Percentiles rank a stretch among this genome's conserved stretches.
Evolutionary conservation across 306 rosid genomes (phyloP).

Genomic region (Oxytropis ochrocephala): DNA sequence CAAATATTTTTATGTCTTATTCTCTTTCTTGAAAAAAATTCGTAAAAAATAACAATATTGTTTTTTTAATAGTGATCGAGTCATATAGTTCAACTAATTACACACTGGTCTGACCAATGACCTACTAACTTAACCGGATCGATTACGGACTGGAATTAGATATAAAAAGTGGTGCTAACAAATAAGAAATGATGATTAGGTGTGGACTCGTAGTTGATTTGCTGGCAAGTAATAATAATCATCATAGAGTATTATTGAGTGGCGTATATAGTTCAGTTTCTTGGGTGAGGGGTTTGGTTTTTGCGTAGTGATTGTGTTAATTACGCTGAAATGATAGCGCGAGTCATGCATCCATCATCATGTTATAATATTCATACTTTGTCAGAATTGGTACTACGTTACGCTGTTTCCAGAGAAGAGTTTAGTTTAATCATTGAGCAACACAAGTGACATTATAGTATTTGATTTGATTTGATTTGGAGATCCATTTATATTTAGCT

Average conservation of each 20-base stretch:
- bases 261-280: constrained; percentile 25
- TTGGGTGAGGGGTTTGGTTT: constrained; percentile 41
- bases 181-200: constrained; percentile 1
- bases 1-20: no score
- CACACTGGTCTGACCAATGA: no score
- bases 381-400: constrained; percentile 16
- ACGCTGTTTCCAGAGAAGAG: constrained; percentile 8
- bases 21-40: no score
- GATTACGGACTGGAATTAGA: no score
- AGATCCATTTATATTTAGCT: not conserved
- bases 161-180: no score
- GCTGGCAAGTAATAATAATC: constrained; percentile 39
- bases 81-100: no score
- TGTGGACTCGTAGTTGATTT: constrained; percentile 30
- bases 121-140: no score
- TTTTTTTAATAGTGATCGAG: no score
- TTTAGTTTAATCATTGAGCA: not conserved
- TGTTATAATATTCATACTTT: not conserved
- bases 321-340: constrained; percentile 41
- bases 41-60: no score
- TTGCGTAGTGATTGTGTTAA: constrained; percentile 28
- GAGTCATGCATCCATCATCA: not conserved
- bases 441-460: constrained; percentile 9
- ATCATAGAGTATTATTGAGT: constrained; percentile 19
- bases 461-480: constrained; percentile 5